Conservation (phyloP, 2,329 filamentous ascomycete species). For the Calonectria honghensis region DNA sequence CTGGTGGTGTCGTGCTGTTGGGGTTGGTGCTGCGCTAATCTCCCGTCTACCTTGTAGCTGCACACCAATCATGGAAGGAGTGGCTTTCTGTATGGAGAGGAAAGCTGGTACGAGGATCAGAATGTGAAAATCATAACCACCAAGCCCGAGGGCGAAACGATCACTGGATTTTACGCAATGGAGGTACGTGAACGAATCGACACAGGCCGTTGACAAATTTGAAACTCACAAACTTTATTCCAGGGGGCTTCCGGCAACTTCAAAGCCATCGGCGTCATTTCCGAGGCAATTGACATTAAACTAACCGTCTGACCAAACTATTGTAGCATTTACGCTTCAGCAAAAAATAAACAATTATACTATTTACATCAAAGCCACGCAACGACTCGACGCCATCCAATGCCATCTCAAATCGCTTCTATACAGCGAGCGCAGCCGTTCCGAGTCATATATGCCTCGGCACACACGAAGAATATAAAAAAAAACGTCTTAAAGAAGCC, state of each 20-base stretch:
- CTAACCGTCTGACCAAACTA: not conserved
- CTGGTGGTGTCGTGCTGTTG: not conserved
- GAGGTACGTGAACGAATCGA: not conserved
- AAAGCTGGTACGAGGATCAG: not conserved
- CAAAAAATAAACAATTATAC: conserved; percentile 44
- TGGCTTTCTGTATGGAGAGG: not conserved
- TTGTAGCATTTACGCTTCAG: conserved; percentile 21
- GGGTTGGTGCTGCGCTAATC: not conserved
- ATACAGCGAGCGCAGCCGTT: conserved; percentile 47
- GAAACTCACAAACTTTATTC: not conserved
- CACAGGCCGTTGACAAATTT: not conserved
- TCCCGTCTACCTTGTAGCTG: not conserved
- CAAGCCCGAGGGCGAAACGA: not conserved
- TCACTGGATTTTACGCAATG: conserved; percentile 16
- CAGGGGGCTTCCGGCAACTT: not conserved
- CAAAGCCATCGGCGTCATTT: conserved; percentile 9
- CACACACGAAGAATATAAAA: conserved; percentile 49
- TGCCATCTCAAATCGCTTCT: conserved; percentile 49
- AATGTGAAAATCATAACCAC: not conserved
- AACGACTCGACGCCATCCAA: conserved; percentile 45
- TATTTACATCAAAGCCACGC: conserved; percentile 47
- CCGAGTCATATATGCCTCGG: conserved; percentile 38
- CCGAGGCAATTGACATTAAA: conserved; percentile 1
- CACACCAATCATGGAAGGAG: conserved; percentile 18
- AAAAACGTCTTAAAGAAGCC: conserved; percentile 41